A percentile compares a stretch with the other conserved stretches of the same genome.
Conservation (phyloP, 306 rosid species). For the Bauhinia variegata region DNA sequence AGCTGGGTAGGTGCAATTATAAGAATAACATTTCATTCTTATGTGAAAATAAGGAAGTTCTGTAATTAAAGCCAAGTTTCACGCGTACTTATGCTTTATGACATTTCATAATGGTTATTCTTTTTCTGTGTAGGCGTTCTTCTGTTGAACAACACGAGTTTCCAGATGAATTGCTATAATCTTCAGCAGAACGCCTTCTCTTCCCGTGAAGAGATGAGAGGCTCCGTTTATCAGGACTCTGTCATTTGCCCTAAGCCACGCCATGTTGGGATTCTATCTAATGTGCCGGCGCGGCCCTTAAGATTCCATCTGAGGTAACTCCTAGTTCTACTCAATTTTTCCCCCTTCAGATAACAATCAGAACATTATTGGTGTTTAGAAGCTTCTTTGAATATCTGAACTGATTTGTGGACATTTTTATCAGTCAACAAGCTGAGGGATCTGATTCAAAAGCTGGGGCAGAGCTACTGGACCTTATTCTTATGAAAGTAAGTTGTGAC, state of each 20-base stretch:
- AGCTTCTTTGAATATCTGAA: conserved; percentile 19
- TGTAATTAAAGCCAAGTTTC: not conserved
- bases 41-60: conserved; percentile 8
- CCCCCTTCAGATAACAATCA: conserved; percentile 6
- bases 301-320: conserved; percentile 67
- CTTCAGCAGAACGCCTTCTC: conserved; percentile 81
- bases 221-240: conserved; percentile 62
- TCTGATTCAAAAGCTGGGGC: conserved; percentile 81
- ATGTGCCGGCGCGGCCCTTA: conserved; percentile 48
- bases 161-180: conserved; percentile 66
- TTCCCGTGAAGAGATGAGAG: conserved; percentile 64
- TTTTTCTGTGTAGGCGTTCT: conserved; percentile 61
- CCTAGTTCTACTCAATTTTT: not conserved
- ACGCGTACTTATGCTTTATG: not conserved
- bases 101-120: conserved; percentile 19
- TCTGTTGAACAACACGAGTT: conserved; percentile 42
- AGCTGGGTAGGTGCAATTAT: not conserved
- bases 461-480: conserved; percentile 74
- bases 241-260: conserved; percentile 84
- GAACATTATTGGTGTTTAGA: conserved; percentile 16
- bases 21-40: not conserved
- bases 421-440: conserved; percentile 52
- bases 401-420: conserved; percentile 6
- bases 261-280: conserved; percentile 65
- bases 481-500: conserved; percentile 56